Conservation (phyloP, 495 filamentous ascomycete genomes). For the Trichocladium antarcticum region DNA sequence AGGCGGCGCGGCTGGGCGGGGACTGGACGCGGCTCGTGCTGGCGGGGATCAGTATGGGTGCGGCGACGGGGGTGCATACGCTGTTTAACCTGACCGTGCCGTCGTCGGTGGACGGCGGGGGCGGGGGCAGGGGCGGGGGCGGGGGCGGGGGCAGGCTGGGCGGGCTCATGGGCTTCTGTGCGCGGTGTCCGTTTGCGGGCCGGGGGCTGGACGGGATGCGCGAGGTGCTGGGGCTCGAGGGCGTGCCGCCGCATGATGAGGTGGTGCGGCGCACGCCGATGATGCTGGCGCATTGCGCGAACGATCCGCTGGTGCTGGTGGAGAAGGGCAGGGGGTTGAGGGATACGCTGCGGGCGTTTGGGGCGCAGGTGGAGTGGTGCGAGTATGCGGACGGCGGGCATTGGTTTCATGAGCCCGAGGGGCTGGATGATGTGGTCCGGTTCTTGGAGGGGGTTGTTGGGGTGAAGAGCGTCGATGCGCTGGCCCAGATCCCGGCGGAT, state of each 20-base stretch:
- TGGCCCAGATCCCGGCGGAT: background rate
- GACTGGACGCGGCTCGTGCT: slow-evolving; percentile 27
- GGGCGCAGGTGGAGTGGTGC: slow-evolving; percentile 38
- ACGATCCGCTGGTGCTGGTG: slow-evolving; percentile 42
- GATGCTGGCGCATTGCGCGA: slow-evolving; percentile 44
- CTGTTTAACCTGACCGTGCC: slow-evolving; percentile 28
- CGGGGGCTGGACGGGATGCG: slow-evolving; percentile 20
- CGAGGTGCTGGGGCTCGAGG: slow-evolving; percentile 14
- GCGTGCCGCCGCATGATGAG: slow-evolving; percentile 7
- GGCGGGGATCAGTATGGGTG: slow-evolving; percentile 29
- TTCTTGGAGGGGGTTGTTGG: slow-evolving; percentile 27
- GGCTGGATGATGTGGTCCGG: slow-evolving; percentile 41
- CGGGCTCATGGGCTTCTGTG: slow-evolving; percentile 46
- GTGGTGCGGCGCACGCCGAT: slow-evolving; percentile 31
- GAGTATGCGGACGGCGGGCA: slow-evolving; percentile 45
- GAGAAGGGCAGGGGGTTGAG: slow-evolving; percentile 34
- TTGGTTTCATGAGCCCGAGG: slow-evolving; percentile 43
- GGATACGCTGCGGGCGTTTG: slow-evolving; percentile 30
- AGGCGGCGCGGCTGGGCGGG: slow-evolving; percentile 23
- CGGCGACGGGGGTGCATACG: slow-evolving; percentile 36
- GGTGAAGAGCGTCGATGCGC: too few species aligned
- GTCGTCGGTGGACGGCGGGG: too few species aligned
- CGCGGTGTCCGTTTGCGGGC: slow-evolving; percentile 44
- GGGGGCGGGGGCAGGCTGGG: too few species aligned
- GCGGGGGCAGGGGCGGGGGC: too few species aligned